Base-by-base conservation (phyloP, 2,329 filamentous ascomycete genomes). In the Fusarium falciforme region DNA sequence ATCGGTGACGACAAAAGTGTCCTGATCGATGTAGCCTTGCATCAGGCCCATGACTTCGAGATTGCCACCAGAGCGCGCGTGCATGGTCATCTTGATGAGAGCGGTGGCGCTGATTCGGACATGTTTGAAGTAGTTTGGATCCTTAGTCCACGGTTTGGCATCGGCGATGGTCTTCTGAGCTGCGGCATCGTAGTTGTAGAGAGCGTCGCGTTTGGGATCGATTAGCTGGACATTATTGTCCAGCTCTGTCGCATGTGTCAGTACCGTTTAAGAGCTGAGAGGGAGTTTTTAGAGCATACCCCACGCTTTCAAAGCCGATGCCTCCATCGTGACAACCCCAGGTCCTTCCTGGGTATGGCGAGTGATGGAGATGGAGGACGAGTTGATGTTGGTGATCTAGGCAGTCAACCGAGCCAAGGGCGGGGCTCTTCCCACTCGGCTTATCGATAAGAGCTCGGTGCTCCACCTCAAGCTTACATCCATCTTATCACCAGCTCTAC, bases 31-130 rank as follows among this genome's bases (percentile, higher is more conserved):
- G 83, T 97, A 98, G 71, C 96, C 96, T 81, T 97, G 93, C 96
- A 99, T 99, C 77, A 99, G 84, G 66, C 96, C 96, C 96, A 99
- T 99, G 78, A 99, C 90, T 86, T 99, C 96, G 75, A 98, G 89
- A 31, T 90, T 91, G 66, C 96, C 96, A 74, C 96, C 96, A 0
- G 94, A 95, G n/a, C 96, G 93, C 11, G 96, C 96, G 82, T 99
- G 96, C 94, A 98, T 98, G 74, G 97, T 94, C 96, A 99, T 99
- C 86, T 99, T 99, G 77, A 98, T 90, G 68, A 99, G 90, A 6
- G 96, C 96, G 14, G 98, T 92, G 67, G 96, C 95, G 61, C 94
- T 97, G 84, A 99, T 96, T 79, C 95, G 94, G 55, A 98, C 94
- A 63, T 93, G 89, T 82, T 96, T 97, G 89, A 98, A 99, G 87